Evolutionary conservation across 2,329 filamentous ascomycete genomes (phyloP), one percentile per base, ranked within the genome.

Genomic region (Aspergillus caelatus): DNA sequence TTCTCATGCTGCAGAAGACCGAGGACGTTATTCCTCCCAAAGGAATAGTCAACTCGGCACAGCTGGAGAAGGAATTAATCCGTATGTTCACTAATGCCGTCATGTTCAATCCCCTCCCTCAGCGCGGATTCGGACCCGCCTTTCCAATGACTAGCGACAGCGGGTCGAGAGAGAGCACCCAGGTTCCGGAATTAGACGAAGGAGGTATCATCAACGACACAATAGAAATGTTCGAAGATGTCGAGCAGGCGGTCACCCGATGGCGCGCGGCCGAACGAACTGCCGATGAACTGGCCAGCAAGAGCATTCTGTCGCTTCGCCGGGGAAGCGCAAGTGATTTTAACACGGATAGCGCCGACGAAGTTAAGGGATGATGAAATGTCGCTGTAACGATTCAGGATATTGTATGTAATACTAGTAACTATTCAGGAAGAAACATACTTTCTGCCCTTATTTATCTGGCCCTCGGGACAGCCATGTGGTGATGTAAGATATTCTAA

Each of bases 71-170:
- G 68, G 94, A 98, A 76, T 82, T 98, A 12, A 92, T 96, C 71
- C 91, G 96, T 71, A 97, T 98, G 92, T 97, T 98, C 77, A 93
- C 93, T 69, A 98, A 98, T 73, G 94, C 95, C 21, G 91, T 97
- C 78, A 98, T 99, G 95, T 99, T 97, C 82, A 98, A 98, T 71
- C 89, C 91, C 0, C 92, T 96, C 66, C 89, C 90, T 0, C 84
- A 91, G 68, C 86, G 89, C 30, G 90, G 91, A 0, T 88, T 90
- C 11, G 90, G 90, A 0, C 82, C 84, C 2, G 81, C 84, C 0
- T 91, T 93, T 67, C 77, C 69, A 57, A 78, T 75, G 83, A 82
- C 65, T 76, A 83, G 68, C 74, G 84, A 69, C 75, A 72, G 69
- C 61, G 76, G 71, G 32, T 75, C 72, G 26, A 69, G 70, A 34